Conservation (phyloP, 345 rosid species). For the Acer yangbiense region DNA sequence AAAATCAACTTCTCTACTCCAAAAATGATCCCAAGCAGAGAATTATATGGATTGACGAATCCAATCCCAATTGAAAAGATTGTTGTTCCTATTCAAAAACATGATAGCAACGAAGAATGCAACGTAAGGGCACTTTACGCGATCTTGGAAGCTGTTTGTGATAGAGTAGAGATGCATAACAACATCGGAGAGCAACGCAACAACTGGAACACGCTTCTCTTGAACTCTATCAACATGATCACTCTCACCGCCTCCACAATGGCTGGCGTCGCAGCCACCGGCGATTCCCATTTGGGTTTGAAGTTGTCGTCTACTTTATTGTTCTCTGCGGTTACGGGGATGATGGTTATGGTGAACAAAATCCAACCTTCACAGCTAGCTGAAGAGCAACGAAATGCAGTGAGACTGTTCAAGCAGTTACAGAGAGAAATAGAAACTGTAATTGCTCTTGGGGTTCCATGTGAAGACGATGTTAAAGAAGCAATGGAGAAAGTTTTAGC, state of each 20-base stretch:
- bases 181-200: conserved; percentile 67
- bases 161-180: conserved; percentile 69
- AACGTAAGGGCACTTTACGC: conserved; percentile 29
- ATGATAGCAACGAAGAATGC: neutral
- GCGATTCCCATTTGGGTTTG: conserved; percentile 39
- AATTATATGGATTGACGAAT: neutral
- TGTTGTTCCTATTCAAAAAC: neutral
- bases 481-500: conserved; percentile 28
- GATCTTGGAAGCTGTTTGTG: conserved; percentile 55
- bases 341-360: conserved; percentile 51
- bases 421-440: conserved; percentile 22
- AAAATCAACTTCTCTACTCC: conserved; percentile 37
- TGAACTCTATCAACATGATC: conserved; percentile 70
- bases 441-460: conserved; percentile 12
- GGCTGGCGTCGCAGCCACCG: conserved; percentile 49
- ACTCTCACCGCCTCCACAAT: conserved; percentile 61
- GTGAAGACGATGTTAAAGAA: conserved; percentile 19
- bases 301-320: conserved; percentile 50
- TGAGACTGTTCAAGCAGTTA: conserved; percentile 45
- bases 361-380: conserved; percentile 62
- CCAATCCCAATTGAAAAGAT: neutral
- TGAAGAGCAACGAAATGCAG: conserved; percentile 57
- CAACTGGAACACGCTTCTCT: conserved; percentile 63
- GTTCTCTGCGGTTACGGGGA: conserved; percentile 44
- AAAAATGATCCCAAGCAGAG: conserved; percentile 20